These are phyloP conservation scores for Solanum habrochaites DNA, from an alignment of 257 asterid genomes.

Conservation along the genomic window DNA sequence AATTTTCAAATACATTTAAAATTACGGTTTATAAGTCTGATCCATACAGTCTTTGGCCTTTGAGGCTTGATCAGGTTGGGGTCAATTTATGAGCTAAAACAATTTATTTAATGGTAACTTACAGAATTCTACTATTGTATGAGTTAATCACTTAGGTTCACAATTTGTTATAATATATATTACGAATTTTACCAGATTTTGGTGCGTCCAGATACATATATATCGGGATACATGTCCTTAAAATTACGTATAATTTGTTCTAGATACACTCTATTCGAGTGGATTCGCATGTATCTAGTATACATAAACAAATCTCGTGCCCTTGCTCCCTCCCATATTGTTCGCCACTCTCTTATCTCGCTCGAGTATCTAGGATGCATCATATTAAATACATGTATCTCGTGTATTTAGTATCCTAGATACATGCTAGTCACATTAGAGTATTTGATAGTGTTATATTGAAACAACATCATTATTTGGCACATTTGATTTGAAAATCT, in stretches of 20 bases:
- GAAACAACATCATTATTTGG: too few relatives aligned
- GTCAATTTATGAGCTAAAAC: background rate
- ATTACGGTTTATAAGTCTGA: fast-evolving
- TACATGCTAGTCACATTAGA: background rate
- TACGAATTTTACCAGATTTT: too few relatives aligned
- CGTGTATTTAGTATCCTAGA: background rate
- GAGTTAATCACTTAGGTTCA: background rate
- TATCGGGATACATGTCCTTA: background rate
- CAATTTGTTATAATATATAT: background rate
- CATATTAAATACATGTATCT: background rate
- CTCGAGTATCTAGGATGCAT: background rate
- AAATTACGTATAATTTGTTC: background rate
- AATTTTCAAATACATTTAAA: background rate
- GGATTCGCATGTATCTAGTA: background rate
- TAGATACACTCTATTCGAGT: background rate
- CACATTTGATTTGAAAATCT: background rate
- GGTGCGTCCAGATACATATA: background rate
- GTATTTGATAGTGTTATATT: background rate
- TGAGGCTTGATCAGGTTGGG: background rate
- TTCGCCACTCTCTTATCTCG: background rate
- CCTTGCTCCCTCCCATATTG: background rate
- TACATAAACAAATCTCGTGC: background rate
- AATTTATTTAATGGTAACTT: too few relatives aligned
- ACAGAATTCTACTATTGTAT: background rate
- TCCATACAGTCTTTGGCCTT: fast-evolving